Conservation (phyloP, 495 filamentous ascomycete species). For the Trichocladium uniseriatum region DNA sequence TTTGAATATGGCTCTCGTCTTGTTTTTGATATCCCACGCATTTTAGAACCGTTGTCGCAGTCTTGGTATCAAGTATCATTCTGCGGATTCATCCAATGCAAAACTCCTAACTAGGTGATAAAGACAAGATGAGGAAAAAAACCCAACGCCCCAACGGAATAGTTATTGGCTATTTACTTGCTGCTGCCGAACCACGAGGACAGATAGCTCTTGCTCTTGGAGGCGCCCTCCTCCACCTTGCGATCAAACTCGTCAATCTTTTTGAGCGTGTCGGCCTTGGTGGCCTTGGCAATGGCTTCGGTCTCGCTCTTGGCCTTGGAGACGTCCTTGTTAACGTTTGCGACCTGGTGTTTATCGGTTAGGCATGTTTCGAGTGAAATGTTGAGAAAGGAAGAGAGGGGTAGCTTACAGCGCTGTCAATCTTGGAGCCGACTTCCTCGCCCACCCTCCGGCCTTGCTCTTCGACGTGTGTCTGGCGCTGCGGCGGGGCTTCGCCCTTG, state of each 20-base stretch:
- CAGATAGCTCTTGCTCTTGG: conserved; percentile 68
- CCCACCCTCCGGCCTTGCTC: conserved; percentile 35
- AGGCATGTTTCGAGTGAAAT: too few species aligned
- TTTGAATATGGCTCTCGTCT: not conserved
- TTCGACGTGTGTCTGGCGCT: conserved; percentile 29
- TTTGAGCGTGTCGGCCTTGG: conserved; percentile 50
- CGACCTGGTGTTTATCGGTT: conserved; percentile 40
- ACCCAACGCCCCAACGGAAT: not conserved
- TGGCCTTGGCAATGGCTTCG: conserved; percentile 50
- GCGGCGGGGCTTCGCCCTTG: conserved; percentile 47
- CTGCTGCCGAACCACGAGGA: conserved; percentile 77
- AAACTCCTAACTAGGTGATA: not conserved
- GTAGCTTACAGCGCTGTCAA: conserved; percentile 10
- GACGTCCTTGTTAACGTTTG: conserved; percentile 50
- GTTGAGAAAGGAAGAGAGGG: not conserved
- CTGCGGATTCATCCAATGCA: not conserved
- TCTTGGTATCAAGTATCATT: too few species aligned
- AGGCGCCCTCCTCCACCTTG: conserved; percentile 64
- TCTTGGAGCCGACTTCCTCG: conserved; percentile 37
- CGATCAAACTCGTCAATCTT: conserved; percentile 66
- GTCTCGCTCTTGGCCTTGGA: conserved; percentile 46
- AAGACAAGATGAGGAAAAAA: not conserved
- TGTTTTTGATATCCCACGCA: not conserved
- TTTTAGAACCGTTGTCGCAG: too few species aligned
- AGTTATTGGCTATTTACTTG: conserved; percentile 32